Conservation (phyloP, 345 rosid species). For the Citrus unshiu region DNA sequence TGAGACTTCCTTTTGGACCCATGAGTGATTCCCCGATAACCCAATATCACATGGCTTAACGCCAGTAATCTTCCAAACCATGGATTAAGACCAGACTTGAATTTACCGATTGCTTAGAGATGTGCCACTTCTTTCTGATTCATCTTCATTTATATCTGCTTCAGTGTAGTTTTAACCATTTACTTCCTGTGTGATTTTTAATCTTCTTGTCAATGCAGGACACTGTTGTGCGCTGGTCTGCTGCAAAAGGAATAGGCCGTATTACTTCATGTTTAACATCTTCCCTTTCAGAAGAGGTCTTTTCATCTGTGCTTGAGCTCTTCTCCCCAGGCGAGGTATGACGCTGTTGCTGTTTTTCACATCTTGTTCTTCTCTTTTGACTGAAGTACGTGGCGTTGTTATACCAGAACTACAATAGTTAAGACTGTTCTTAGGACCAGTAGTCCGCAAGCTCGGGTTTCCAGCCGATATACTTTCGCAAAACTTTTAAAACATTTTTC, state of each 20-base stretch:
- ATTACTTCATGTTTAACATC: conserved; percentile 83
- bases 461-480: too few species aligned
- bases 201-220: conserved; percentile 48
- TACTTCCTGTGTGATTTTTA: conserved; percentile 12
- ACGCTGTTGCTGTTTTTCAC: conserved; percentile 4
- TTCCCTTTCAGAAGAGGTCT: conserved; percentile 75
- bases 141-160: background rate
- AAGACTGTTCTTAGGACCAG: too few species aligned
- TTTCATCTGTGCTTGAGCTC: conserved; percentile 83
- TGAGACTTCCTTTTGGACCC: background rate
- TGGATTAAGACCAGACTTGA: conserved; percentile 1
- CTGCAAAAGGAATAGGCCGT: conserved; percentile 97
- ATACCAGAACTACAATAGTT: too few species aligned
- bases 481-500: too few species aligned
- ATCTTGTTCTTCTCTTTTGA: conserved; percentile 1
- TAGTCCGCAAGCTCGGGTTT: too few species aligned
- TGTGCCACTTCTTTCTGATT: background rate
- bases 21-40: background rate
- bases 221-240: conserved; percentile 99
- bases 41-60: background rate
- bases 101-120: background rate
- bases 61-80: background rate
- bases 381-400: background rate
- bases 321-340: conserved; percentile 91
- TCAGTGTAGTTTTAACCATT: conserved; percentile 1